Conservation (phyloP, 2,329 filamentous ascomycete species). For the Aspergillus sp. region DNA sequence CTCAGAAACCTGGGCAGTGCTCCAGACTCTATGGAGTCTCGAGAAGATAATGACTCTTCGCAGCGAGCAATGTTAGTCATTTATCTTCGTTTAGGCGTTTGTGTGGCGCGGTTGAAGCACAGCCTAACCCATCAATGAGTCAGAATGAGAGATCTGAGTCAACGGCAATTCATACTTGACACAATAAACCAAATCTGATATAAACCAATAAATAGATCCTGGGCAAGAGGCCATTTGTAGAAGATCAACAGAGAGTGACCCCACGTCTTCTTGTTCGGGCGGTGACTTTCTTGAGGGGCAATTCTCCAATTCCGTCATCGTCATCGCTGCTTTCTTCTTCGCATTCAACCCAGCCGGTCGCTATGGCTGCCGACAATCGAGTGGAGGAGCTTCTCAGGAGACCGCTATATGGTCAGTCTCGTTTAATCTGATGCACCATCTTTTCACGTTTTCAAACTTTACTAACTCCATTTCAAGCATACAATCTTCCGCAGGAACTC, state of each 20-base stretch:
- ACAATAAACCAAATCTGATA: not conserved
- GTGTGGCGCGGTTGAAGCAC: not conserved
- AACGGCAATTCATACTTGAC: not conserved
- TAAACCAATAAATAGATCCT: not conserved
- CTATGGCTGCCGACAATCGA: conserved; percentile 23
- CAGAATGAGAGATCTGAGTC: not conserved
- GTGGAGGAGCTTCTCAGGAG: conserved; percentile 45
- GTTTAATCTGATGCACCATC: not conserved
- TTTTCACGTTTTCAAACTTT: not conserved
- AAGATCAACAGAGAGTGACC: not conserved
- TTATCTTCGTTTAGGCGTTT: not conserved
- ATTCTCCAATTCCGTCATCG: conserved; percentile 5
- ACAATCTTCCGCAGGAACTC: conserved; percentile 75
- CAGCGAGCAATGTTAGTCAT: not conserved
- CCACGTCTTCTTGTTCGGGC: not conserved
- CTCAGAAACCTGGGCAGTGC: no score
- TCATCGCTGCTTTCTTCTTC: not conserved
- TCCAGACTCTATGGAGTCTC: no score
- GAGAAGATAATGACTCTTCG: not conserved
- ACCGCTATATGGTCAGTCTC: conserved; percentile 49
- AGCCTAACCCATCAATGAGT: not conserved
- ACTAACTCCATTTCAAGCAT: conserved; percentile 58
- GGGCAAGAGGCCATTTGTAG: not conserved
- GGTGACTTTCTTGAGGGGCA: conserved; percentile 2
- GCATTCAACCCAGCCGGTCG: not conserved